Evolutionary conservation across 768 basidiomycete species (phyloP), one percentile per base, ranked within the genome.

Genomic region (Leccinum longicurvipes): DNA sequence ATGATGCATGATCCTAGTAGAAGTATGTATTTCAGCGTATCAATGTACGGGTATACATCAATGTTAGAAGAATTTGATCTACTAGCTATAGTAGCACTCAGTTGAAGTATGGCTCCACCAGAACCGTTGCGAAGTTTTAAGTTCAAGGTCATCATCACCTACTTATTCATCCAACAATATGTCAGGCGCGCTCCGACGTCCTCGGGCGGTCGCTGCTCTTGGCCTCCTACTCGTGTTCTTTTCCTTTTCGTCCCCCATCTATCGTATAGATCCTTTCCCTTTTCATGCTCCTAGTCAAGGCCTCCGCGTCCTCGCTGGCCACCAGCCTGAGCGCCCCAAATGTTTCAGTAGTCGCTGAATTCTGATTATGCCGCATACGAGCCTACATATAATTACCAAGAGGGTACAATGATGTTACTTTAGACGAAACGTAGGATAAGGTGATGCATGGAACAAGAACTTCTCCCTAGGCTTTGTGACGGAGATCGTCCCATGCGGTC

Each of bases 401-500:
- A 47, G 24, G 34, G 45, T 63, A 63, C 25, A 21, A 25, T 56
- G 44, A 54, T 25, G 56, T 58, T 19, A 11, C 36, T 39, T 39
- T 61, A 53, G 50, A 49, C 23, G 55, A 60, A 29, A 54, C 50
- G 36, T 54, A 59, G 32, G 19, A 59, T 61, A 59, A 51, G 47
- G 50, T 47, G 51, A 29, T 21, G 24, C 47, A 48, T 4, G 46
- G 46, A 39, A 46, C 14, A 41, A 27, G 21, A 34, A 19, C 10
- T 14, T 51, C 28, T 31, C 28, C 3, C 39, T 50, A 67, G n/a
- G 24, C 50, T 44, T 56, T 68, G 50, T 48, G 58, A 49, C 60
- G 76, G 32, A 81, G 59, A 25, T 67, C 65, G n/a, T 76, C 67
- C 82, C 83, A 85, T 17, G 75, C 78, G 4, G 70, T 59, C 4